Base-by-base conservation (phyloP, 2,329 filamentous ascomycete genomes). In the Neofusicoccum kwambonambiense region DNA sequence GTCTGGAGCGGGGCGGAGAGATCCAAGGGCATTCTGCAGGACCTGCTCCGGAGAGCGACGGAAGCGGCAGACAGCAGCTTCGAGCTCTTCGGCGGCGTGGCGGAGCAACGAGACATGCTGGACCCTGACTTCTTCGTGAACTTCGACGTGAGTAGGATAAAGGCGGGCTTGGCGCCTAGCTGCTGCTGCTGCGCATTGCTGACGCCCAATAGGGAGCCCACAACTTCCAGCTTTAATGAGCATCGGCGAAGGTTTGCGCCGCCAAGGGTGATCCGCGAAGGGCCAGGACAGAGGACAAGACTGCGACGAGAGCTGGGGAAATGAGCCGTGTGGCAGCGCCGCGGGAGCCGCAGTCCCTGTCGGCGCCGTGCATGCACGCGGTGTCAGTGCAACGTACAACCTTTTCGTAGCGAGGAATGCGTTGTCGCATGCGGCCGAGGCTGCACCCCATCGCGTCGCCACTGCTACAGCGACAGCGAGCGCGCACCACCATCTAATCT, bases 91-190 rank as follows among this genome's bases (percentile, higher is more conserved):
- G 41, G 56, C 31, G 56, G 41, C 7, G 56, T 19, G 27, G 56
- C 42, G n/a, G 56, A 60, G 27, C 41, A 45, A 17, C 12, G 56
- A 37, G 56, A 47, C 42, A 47, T 47, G 31, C 41, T 47, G 41
- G 54, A 58, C 54, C 54, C 56, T 45, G 56, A 45, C 34, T 60
- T 60, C 56, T 60, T 47, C 37, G 56, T 60, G 17, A 44, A 60
- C 17, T 37, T 60, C 31, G 56, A 57, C 37, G 52, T 57, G 52
- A 13, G 52, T 44, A 37, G 27, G 8, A 19, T 11, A 15, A 37
- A 19, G 56, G 1, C 19, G 12, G 39, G 39, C 39, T 13, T 34
- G 39, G 54, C 39, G 54, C 22, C 35, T 8, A 39, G 35, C 4
- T 13, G 22, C 12, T 12, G 39, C 22, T 58, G 41, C 54, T 44